phyloP scores from a whole-genome alignment of 1,139 yeast genomes.

The Blastobotrys aristatus region DNA sequence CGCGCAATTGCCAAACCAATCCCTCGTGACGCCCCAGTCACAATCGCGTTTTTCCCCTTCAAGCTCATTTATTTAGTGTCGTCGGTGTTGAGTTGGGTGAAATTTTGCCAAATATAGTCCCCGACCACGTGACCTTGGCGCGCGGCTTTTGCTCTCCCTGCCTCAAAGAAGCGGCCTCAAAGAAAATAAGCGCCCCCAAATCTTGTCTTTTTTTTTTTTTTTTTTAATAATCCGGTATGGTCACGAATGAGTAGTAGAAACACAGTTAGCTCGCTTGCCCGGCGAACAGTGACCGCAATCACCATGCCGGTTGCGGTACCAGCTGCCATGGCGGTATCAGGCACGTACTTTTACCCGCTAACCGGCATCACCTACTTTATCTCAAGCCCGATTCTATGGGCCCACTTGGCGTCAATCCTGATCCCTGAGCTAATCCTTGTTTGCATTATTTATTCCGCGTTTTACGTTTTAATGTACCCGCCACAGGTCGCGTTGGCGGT shows the following conservation, averaged over 20 bases:
- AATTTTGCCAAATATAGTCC: too few relatives aligned
- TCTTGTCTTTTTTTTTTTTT: too few relatives aligned
- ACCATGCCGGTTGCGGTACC: conserved; percentile 26
- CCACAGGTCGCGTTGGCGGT: conserved; percentile 44
- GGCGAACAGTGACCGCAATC: conserved; percentile 12
- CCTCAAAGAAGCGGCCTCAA: too few relatives aligned
- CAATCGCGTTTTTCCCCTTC: conserved; percentile 23
- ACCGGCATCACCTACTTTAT: conserved; percentile 44
- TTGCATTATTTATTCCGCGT: conserved; percentile 39
- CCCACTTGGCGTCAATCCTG: conserved; percentile 43
- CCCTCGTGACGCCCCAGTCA: conserved; percentile 89
- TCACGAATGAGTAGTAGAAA: too few relatives aligned
- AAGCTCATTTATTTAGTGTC: too few relatives aligned
- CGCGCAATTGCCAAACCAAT: conserved; percentile 66
- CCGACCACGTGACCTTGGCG: too few relatives aligned
- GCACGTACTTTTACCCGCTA: conserved; percentile 30
- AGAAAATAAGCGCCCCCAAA: too few relatives aligned
- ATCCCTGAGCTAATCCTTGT: conserved; percentile 50
- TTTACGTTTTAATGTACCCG: conserved; percentile 45
- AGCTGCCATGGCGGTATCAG: conserved; percentile 27
- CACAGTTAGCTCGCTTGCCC: conserved; percentile 2
- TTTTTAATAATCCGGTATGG: too few relatives aligned
- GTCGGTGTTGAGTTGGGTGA: too few relatives aligned
- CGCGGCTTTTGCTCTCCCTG: too few relatives aligned
- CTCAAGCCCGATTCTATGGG: conserved; percentile 48